A percentile compares a stretch with the other conserved stretches of the same genome.
These are phyloP conservation scores for Ogataea naganishii DNA, from an alignment of 805 yeast genomes.

Conservation along the genomic window DNA sequence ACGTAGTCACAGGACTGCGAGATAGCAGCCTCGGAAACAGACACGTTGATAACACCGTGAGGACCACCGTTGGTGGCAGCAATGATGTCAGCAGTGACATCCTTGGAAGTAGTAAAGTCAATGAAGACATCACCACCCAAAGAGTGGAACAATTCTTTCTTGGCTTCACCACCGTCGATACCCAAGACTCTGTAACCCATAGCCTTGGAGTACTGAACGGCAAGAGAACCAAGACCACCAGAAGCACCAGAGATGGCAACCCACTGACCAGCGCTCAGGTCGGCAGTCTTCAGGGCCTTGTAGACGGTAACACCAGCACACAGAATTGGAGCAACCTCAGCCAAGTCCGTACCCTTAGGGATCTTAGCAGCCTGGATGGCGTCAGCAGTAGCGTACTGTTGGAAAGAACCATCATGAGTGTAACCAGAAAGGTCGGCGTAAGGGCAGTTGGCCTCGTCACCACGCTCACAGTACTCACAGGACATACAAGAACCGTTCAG, in stretches of 20 bases:
- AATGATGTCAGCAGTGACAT: slow-evolving; percentile 31
- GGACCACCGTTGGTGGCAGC: slow-evolving; percentile 43
- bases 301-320: slow-evolving; percentile 91
- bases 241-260: slow-evolving; percentile 72
- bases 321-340: slow-evolving; percentile 70
- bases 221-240: slow-evolving; percentile 74
- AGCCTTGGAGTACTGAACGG: slow-evolving; percentile 68
- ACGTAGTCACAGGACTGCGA: slow-evolving; percentile 50
- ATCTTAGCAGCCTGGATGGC: slow-evolving; percentile 80
- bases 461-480: slow-evolving; percentile 66
- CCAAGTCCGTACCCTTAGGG: slow-evolving; percentile 67
- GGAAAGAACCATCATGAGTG: slow-evolving; percentile 88
- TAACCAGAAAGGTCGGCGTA: slow-evolving; percentile 72
- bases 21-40: slow-evolving; percentile 44
- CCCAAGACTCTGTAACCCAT: slow-evolving; percentile 67
- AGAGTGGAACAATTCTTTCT: slow-evolving; percentile 40
- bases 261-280: slow-evolving; percentile 66
- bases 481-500: slow-evolving; percentile 67
- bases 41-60: slow-evolving; percentile 63
- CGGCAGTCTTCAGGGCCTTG: slow-evolving; percentile 81
- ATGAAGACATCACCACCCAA: slow-evolving; percentile 59
- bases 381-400: slow-evolving; percentile 83
- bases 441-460: slow-evolving; percentile 65
- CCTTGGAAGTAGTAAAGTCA: slow-evolving; percentile 40
- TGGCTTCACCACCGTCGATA: slow-evolving; percentile 69